Percentiles rank a stretch among this genome's conserved stretches.
These are phyloP conservation scores for Oryza punctata DNA, from an alignment of 176 grass and related monocot genomes.

Conservation along the genomic window DNA sequence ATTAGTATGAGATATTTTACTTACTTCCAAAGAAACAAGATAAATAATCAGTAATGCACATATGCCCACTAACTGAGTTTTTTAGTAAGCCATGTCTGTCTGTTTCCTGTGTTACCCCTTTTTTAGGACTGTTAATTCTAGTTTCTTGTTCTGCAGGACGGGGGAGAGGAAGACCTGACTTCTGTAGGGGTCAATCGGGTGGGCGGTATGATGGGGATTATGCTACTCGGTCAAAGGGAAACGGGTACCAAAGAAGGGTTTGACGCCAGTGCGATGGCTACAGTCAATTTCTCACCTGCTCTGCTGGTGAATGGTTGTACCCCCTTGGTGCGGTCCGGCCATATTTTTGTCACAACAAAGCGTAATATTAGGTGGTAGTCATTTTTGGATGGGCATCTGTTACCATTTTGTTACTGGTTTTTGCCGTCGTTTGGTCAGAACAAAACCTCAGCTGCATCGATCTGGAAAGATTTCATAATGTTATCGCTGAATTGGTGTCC, in stretches of 20 bases:
- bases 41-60: not conserved
- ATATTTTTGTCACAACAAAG: slow-evolving; percentile 44
- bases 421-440: slow-evolving; percentile 6
- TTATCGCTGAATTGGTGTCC: not conserved
- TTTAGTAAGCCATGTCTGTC: not conserved
- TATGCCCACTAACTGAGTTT: not conserved
- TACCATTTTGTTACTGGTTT: slow-evolving; percentile 40
- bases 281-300: slow-evolving; percentile 9
- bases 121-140: not conserved
- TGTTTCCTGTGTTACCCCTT: not conserved
- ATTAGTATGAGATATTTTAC: not conserved
- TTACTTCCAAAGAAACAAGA: not conserved
- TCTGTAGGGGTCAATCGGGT: slow-evolving; percentile 39
- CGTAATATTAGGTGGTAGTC: not conserved
- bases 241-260: slow-evolving; percentile 36
- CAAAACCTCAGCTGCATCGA: slow-evolving; percentile 17
- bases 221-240: slow-evolving; percentile 42
- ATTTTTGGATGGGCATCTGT: slow-evolving; percentile 34
- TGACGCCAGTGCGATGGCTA: slow-evolving; percentile 47
- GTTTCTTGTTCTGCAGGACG: slow-evolving; percentile 39
- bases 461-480: not conserved
- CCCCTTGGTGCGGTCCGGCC: slow-evolving; percentile 27
- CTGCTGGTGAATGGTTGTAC: slow-evolving; percentile 17
- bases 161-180: slow-evolving; percentile 44
- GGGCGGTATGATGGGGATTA: slow-evolving; percentile 47